Base-by-base conservation (phyloP, 179 eudicot species). In the Spergularia azorica region DNA sequence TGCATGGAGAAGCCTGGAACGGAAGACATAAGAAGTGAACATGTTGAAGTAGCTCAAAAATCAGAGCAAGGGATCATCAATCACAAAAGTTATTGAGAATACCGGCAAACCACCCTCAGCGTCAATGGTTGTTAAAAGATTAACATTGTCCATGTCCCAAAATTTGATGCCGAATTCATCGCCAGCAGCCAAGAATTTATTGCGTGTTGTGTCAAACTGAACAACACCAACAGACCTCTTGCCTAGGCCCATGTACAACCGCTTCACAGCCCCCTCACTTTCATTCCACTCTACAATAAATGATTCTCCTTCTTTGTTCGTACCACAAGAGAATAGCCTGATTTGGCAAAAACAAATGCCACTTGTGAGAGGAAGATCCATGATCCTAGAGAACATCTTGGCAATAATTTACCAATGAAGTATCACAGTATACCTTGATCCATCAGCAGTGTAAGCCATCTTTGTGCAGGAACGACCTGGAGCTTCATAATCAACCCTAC, bases 51-150 rank as follows among this genome's bases (percentile, higher is more conserved):
- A 39, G 38, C 64, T 50, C 64, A 55, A 39, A 52, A 51, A 50
- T 5, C 39, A 67, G 16, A 12, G 65, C 41, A 11, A 50, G 55
- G 6, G 17, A 46, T 13, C 61, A 72, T 51, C 56, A 61, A 59
- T 21, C 39, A 75, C 14, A 65, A 51, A 39, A 4, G 61, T 4
- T 71, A 51, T 55, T 50, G 54, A 59, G 73, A 87, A 85, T 65
- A 93, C 97, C 68, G 96, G 97, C 78, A 93, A 81, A 77, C 94
- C 96, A 56, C 92, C 96, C 59, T 91, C 97, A n/a, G 89, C 94
- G 67, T 93, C 96, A 56, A 79, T 75, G 69, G 80, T 79, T 21
- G 90, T 85, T 26, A 91, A 84, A 61, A 90, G 83, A 88, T 88
- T 91, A 56, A 74, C 75, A 74, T 84, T 86, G 72, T 93, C 96